These are phyloP conservation scores for Monosporascus sp. DNA, from an alignment of 2,329 filamentous ascomycete genomes.

Conservation along the genomic window DNA sequence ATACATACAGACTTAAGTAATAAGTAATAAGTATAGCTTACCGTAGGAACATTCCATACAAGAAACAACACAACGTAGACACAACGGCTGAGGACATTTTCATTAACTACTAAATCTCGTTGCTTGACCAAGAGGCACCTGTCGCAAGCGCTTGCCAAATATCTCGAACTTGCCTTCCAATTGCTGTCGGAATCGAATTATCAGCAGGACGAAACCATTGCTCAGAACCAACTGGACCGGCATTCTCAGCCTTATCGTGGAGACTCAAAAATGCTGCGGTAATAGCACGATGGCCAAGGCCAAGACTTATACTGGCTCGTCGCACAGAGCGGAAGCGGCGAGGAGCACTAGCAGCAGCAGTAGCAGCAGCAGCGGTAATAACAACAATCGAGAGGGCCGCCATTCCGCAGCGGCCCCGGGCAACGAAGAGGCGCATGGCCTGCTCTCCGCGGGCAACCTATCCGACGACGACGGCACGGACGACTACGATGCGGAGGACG, in stretches of 20 bases:
- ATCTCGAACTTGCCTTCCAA: too few species aligned
- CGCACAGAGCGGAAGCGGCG: constrained; percentile 17
- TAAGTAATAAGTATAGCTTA: too few species aligned
- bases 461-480: constrained; percentile 21
- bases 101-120: too few species aligned
- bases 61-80: too few species aligned
- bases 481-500: constrained; percentile 12
- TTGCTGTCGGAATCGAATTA: too few species aligned
- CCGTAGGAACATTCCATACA: too few species aligned
- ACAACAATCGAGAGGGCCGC: constrained; percentile 9
- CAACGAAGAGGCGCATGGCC: constrained; percentile 33
- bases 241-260: constrained; percentile 1
- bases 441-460: constrained; percentile 24
- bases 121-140: too few species aligned
- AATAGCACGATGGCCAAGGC: constrained; percentile 39
- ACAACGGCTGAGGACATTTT: too few species aligned
- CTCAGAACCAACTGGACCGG: constrained; percentile 3
- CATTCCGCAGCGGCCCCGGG: constrained; percentile 16
- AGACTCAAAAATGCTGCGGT: constrained; percentile 31
- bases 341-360: constrained; percentile 1
- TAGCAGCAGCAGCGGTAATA: constrained; percentile 1
- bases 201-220: constrained; percentile 1
- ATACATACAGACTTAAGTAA: too few species aligned
- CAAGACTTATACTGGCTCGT: constrained; percentile 24
- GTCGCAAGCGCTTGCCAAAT: too few species aligned